Percentiles rank a stretch among this genome's conserved stretches.
Evolutionary conservation across 306 rosid genomes (phyloP).

Genomic region (Hippophae gyantsensis): DNA sequence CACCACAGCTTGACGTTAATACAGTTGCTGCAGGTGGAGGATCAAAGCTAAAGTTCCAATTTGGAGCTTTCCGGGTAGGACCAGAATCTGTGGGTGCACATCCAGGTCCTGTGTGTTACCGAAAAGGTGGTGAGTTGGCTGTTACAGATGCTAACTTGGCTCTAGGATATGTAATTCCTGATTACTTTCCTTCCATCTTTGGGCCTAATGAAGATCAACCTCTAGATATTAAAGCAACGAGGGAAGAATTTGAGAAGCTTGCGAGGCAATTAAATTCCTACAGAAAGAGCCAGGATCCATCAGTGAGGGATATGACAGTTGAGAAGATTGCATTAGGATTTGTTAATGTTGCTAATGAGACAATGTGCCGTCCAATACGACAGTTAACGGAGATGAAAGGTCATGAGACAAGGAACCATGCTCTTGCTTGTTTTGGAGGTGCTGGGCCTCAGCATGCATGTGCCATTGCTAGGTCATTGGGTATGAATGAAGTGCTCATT

Average conservation of each 20-base stretch:
- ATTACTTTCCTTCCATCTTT: constrained; percentile 84
- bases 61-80: constrained; percentile 79
- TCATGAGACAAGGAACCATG: constrained; percentile 84
- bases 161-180: constrained; percentile 83
- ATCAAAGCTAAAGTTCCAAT: constrained; percentile 78
- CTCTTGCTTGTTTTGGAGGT: constrained; percentile 98
- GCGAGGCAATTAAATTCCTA: constrained; percentile 59
- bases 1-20: constrained; percentile 94
- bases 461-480: constrained; percentile 87
- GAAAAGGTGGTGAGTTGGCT: constrained; percentile 90
- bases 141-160: constrained; percentile 90
- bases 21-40: constrained; percentile 99
- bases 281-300: constrained; percentile 54
- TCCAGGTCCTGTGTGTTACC: constrained; percentile 90
- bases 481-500: constrained; percentile 83
- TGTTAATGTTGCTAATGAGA: constrained; percentile 90
- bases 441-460: constrained; percentile 99
- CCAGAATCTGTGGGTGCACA: constrained; percentile 99
- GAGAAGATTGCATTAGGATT: constrained; percentile 83
- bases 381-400: constrained; percentile 98
- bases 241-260: constrained; percentile 64
- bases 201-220: constrained; percentile 79
- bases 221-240: constrained; percentile 57
- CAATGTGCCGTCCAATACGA: constrained; percentile 95
- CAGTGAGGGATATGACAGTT: constrained; percentile 61